Conservation (phyloP, 2,329 filamentous ascomycete genomes). For the Didymella glomerata region DNA sequence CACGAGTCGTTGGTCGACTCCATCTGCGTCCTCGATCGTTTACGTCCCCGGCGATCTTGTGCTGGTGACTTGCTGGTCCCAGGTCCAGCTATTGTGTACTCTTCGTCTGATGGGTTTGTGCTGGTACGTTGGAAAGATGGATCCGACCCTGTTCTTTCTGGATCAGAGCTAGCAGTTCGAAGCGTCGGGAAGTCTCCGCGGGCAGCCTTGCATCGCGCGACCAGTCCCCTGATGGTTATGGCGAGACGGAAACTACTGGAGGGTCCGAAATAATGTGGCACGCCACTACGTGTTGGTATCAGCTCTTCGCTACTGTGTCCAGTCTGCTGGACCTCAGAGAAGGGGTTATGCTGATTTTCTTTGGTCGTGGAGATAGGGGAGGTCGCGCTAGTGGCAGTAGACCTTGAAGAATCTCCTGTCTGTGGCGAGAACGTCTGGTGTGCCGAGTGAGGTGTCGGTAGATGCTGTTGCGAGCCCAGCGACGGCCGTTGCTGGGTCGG, state of each 20-base stretch:
- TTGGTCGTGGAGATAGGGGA: constrained; percentile 23
- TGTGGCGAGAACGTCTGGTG: constrained; percentile 17
- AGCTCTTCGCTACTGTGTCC: constrained; percentile 27
- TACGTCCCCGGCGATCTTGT: constrained; percentile 23
- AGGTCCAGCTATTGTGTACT: constrained; percentile 22
- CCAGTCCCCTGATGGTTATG: constrained; percentile 31
- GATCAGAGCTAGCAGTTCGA: constrained; percentile 18
- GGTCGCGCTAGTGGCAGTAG: constrained; percentile 11
- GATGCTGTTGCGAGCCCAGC: constrained; percentile 14
- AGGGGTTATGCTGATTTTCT: constrained; percentile 27
- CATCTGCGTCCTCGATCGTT: constrained; percentile 30
- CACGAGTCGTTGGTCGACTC: constrained; percentile 26
- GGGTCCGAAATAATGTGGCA: constrained; percentile 41
- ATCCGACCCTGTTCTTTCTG: constrained; percentile 11
- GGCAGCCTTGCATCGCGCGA: constrained; percentile 33
- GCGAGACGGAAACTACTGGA: constrained; percentile 40
- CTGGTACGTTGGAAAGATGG: constrained; percentile 23
- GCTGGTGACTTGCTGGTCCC: constrained; percentile 8
- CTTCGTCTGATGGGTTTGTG: constrained; percentile 32
- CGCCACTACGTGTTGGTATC: constrained; percentile 30
- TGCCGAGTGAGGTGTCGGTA: constrained; percentile 12
- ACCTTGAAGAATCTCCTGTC: constrained; percentile 15
- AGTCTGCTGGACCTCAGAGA: constrained; percentile 25
- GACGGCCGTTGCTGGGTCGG: constrained; percentile 13
- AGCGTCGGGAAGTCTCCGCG: constrained; percentile 20